These are phyloP conservation scores for Oryza nivara DNA, from an alignment of 176 grass and related monocot genomes.

Conservation along the genomic window DNA sequence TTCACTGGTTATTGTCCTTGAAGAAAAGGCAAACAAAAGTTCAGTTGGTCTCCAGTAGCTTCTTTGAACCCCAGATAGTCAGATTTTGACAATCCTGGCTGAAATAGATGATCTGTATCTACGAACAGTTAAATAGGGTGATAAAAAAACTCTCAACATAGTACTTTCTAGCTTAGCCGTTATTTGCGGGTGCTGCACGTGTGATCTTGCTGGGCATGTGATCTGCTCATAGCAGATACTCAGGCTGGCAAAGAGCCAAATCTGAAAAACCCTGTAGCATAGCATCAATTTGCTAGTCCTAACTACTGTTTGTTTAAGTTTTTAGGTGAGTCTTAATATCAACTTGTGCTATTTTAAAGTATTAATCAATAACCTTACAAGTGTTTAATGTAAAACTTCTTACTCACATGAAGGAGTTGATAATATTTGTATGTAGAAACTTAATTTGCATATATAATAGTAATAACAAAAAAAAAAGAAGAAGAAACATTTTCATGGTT, in stretches of 20 bases:
- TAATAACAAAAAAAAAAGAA: background rate
- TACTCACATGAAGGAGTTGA: background rate
- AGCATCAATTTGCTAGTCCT: conserved; percentile 13
- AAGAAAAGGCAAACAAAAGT: background rate
- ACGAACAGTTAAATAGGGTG: background rate
- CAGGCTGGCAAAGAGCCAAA: conserved; percentile 14
- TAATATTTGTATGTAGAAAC: background rate
- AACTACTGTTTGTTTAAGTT: conserved; percentile 19
- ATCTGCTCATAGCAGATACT: conserved; percentile 11
- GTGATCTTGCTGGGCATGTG: conserved; percentile 27
- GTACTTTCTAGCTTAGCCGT: conserved; percentile 19
- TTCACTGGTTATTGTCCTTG: conserved; percentile 10
- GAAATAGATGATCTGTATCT: background rate
- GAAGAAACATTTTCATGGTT: background rate
- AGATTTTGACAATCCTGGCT: conserved; percentile 9
- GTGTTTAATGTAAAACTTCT: conserved; percentile 25
- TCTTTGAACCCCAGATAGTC: background rate
- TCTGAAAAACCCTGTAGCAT: conserved; percentile 29
- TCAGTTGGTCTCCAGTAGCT: conserved; percentile 17
- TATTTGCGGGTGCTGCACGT: conserved; percentile 26
- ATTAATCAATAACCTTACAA: conserved; percentile 6
- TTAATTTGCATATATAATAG: background rate
- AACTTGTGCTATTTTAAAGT: conserved; percentile 6
- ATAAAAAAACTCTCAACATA: conserved; percentile 1
- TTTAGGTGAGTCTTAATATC: background rate